A percentile compares a stretch with the other conserved stretches of the same genome.
Evolutionary conservation across 306 rosid species (phyloP).

Genomic region (Fragaria nilgerrensis): DNA sequence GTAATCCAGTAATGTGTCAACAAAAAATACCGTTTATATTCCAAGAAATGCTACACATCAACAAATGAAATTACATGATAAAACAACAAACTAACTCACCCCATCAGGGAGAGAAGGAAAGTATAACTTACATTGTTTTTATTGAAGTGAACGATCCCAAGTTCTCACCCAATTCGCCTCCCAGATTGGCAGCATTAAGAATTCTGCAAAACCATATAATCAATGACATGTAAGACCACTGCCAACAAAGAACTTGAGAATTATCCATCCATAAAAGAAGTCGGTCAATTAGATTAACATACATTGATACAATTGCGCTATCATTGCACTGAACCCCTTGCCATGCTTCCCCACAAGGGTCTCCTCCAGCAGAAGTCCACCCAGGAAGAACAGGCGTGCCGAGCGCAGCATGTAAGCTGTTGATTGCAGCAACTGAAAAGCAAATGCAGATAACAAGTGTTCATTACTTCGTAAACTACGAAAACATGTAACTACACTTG

Average conservation of each 20-base stretch:
- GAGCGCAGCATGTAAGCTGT: constrained; percentile 59
- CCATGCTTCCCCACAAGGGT: constrained; percentile 92
- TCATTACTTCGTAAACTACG: neutral
- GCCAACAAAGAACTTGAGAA: constrained; percentile 10
- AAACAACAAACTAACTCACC: neutral
- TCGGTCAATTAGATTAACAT: constrained; percentile 29
- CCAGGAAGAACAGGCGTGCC: constrained; percentile 81
- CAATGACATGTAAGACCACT: constrained; percentile 14
- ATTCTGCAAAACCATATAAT: constrained; percentile 45
- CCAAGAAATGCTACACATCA: neutral
- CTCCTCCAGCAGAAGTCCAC: constrained; percentile 80
- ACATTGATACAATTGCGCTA: constrained; percentile 61
- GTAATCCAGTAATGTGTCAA: constrained; percentile 7
- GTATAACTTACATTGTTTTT: constrained; percentile 54
- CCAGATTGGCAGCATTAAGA: constrained; percentile 80
- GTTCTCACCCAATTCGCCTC: constrained; percentile 76
- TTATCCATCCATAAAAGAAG: constrained; percentile 8
- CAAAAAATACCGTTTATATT: neutral
- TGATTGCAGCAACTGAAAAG: constrained; percentile 73
- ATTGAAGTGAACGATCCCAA: constrained; percentile 64
- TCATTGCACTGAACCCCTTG: constrained; percentile 83
- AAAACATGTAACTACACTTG: neutral
- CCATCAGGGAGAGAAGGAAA: constrained; percentile 18
- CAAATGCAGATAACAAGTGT: constrained; percentile 20
- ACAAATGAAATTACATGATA: neutral